These are phyloP conservation scores for Neonectria punicea DNA, from an alignment of 2,329 filamentous ascomycete species.

Conservation along the genomic window DNA sequence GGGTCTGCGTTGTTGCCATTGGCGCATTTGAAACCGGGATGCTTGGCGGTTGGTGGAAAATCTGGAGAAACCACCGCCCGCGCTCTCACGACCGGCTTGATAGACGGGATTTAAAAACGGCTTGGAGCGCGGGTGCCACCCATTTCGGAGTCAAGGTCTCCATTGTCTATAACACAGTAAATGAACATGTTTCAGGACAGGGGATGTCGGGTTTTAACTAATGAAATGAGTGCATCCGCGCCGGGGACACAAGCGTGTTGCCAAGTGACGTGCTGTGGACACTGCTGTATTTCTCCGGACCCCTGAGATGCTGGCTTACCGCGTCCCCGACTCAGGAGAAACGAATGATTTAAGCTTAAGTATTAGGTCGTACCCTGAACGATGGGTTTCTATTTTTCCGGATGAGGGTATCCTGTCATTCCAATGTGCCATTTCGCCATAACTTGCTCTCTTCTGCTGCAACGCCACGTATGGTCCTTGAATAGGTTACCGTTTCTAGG, in stretches of 20 bases:
- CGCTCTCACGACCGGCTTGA: slow-evolving; percentile 11
- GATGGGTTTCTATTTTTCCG: not conserved
- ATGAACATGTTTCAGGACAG: not conserved
- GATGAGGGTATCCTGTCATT: not conserved
- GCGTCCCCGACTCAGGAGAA: not conserved
- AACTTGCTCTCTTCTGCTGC: no score
- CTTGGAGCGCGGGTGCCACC: not conserved
- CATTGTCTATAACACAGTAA: slow-evolving; percentile 2
- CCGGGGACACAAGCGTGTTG: no score
- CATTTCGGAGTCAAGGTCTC: not conserved
- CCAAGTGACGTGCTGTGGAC: not conserved
- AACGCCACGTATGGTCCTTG: no score
- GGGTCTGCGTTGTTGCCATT: slow-evolving; percentile 6
- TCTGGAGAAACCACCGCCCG: not conserved
- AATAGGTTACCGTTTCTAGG: no score
- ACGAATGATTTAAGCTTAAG: slow-evolving; percentile 2
- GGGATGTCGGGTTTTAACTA: not conserved
- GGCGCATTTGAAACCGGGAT: slow-evolving; percentile 13
- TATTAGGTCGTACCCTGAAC: not conserved
- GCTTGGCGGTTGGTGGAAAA: slow-evolving; percentile 29
- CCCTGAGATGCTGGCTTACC: not conserved
- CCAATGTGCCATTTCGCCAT: not conserved
- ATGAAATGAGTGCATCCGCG: not conserved
- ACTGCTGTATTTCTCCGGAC: not conserved
- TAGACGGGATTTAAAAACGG: slow-evolving; percentile 14